Percentiles rank a stretch among this genome's conserved stretches.
phyloP scores from a whole-genome alignment of 495 filamentous ascomycete species.

The Bacidia rubella region DNA sequence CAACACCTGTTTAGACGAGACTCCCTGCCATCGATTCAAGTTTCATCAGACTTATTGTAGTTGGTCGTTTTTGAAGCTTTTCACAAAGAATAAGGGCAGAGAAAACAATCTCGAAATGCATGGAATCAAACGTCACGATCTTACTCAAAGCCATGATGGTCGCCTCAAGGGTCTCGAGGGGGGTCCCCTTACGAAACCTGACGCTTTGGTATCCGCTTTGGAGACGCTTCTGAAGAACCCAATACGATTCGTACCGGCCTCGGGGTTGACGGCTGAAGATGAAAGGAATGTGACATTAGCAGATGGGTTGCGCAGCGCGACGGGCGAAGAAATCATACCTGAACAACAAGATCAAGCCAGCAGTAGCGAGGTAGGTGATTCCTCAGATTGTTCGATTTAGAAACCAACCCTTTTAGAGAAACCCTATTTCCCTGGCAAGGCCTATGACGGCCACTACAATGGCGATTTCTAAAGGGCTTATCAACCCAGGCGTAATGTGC shows the following conservation, averaged over 20 bases:
- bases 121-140: too few relatives aligned
- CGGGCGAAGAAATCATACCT: not conserved
- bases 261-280: not conserved
- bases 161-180: not conserved
- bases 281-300: not conserved
- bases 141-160: not conserved
- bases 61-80: too few relatives aligned
- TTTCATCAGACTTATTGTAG: not conserved
- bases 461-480: slow-evolving; percentile 1
- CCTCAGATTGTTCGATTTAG: not conserved
- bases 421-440: not conserved
- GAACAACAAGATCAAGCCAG: not conserved
- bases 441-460: not conserved
- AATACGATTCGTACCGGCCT: not conserved
- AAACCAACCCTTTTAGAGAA: not conserved
- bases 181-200: not conserved
- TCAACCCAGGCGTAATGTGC: slow-evolving; percentile 20
- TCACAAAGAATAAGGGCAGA: too few relatives aligned
- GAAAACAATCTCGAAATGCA: too few relatives aligned
- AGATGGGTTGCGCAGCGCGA: not conserved
- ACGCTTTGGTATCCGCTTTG: not conserved
- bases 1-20: not conserved
- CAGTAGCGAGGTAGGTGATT: not conserved
- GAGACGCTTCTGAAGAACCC: slow-evolving; percentile 1
- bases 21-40: not conserved